Percentiles rank a stretch among this genome's conserved stretches.
These are phyloP conservation scores for Obelidium mucronatum DNA, from an alignment of 192 early-diverging fungal species.

Conservation along the genomic window DNA sequence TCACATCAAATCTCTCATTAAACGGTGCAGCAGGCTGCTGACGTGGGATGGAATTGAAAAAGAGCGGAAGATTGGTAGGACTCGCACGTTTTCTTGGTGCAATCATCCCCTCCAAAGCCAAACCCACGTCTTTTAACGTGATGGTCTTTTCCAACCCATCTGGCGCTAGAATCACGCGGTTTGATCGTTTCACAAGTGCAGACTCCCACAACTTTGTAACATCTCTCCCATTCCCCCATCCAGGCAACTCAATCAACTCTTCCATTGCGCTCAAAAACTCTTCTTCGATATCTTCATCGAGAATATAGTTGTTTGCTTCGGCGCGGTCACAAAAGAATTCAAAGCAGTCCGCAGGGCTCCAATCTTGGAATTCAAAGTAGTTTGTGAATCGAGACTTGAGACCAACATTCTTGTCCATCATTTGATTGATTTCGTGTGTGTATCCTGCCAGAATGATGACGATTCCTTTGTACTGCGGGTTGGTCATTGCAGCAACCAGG, in stretches of 20 bases:
- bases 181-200: constrained; percentile 14
- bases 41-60: background rate
- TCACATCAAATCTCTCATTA: background rate
- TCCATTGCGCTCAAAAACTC: constrained; percentile 7
- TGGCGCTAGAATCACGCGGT: constrained; percentile 14
- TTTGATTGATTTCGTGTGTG: constrained; percentile 40
- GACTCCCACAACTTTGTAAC: constrained; percentile 32
- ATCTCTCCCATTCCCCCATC: constrained; percentile 46
- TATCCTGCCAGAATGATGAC: constrained; percentile 52
- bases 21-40: background rate
- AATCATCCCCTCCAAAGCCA: constrained; percentile 31
- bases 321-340: constrained; percentile 24
- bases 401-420: constrained; percentile 43
- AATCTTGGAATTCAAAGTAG: constrained; percentile 45
- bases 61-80: background rate
- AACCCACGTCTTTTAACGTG: constrained; percentile 13
- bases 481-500: constrained; percentile 49
- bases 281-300: constrained; percentile 23
- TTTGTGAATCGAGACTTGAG: constrained; percentile 42
- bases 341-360: constrained; percentile 28
- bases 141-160: constrained; percentile 35
- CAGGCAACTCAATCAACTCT: constrained; percentile 23
- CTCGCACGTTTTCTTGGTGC: background rate
- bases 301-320: constrained; percentile 2
- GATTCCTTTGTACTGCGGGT: constrained; percentile 41